Percentiles rank a stretch among this genome's conserved stretches.
Evolutionary conservation across 805 yeast species (phyloP).

Genomic region (Maudiozyma turicensis): DNA sequence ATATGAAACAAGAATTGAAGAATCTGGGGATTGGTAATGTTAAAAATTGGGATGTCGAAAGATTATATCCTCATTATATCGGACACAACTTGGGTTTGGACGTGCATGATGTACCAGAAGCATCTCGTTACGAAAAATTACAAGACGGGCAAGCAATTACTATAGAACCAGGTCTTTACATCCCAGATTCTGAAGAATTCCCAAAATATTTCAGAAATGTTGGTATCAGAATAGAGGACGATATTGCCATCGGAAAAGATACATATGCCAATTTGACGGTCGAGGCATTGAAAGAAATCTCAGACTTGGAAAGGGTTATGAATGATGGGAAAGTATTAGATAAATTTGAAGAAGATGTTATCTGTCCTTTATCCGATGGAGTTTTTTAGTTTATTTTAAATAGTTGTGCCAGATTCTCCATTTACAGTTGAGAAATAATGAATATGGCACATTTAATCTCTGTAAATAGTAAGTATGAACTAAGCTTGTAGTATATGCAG

Average conservation of each 20-base stretch:
- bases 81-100: constrained; percentile 95
- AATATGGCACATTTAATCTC: too few relatives aligned
- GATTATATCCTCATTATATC: constrained; percentile 81
- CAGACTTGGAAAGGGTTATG: constrained; percentile 67
- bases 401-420: background rate
- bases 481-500: too few relatives aligned
- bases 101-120: constrained; percentile 70
- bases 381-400: background rate
- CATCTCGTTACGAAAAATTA: constrained; percentile 46
- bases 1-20: constrained; percentile 52
- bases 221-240: constrained; percentile 93
- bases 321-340: constrained; percentile 46
- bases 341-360: constrained; percentile 34
- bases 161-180: constrained; percentile 90
- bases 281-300: constrained; percentile 79
- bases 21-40: constrained; percentile 59
- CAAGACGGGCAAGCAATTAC: constrained; percentile 76
- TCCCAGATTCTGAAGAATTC: constrained; percentile 61
- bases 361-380: constrained; percentile 19
- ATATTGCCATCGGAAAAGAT: constrained; percentile 67
- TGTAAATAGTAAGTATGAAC: too few relatives aligned
- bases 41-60: constrained; percentile 42
- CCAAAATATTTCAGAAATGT: constrained; percentile 78
- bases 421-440: too few relatives aligned
- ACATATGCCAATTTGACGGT: constrained; percentile 55